phyloP scores from a whole-genome alignment of 129 eudicot species.

The Escallonia herrerae region DNA sequence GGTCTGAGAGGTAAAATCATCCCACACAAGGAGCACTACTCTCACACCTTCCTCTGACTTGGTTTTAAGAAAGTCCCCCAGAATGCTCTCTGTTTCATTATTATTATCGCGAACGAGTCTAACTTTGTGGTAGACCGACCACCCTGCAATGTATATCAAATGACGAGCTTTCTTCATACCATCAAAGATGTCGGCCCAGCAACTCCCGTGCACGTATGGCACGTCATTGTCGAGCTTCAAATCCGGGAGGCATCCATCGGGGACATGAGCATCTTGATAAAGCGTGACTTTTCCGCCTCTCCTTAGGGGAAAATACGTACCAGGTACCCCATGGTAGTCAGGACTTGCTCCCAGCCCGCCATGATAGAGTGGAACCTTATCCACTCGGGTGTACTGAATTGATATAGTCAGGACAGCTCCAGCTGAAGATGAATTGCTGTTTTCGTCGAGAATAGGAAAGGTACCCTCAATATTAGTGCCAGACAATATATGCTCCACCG shows the following conservation, averaged over 20 bases:
- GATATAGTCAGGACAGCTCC: conserved; percentile 63
- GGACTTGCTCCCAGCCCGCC: conserved; percentile 60
- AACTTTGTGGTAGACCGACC: conserved; percentile 85
- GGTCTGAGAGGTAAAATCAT: conserved; percentile 88
- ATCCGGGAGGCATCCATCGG: conserved; percentile 42
- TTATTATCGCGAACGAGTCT: conserved; percentile 67
- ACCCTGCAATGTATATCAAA: conserved; percentile 74
- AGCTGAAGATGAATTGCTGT: conserved; percentile 53
- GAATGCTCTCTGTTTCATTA: conserved; percentile 26
- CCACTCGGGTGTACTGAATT: conserved; percentile 61
- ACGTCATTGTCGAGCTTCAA: conserved; percentile 54
- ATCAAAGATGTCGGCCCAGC: conserved; percentile 78
- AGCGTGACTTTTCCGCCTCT: conserved; percentile 66
- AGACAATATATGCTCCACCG: conserved; percentile 41
- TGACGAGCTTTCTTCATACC: conserved; percentile 70
- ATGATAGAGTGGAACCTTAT: conserved; percentile 41
- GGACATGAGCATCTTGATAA: conserved; percentile 93
- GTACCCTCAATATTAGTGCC: conserved; percentile 48
- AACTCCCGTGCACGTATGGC: conserved; percentile 59
- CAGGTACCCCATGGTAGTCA: conserved; percentile 61
- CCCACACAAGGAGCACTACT: conserved; percentile 94
- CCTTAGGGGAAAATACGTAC: conserved; percentile 80
- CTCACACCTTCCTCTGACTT: conserved; percentile 90
- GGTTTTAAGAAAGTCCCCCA: conserved; percentile 74
- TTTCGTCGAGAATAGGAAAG: conserved; percentile 55